Conservation (phyloP, 352 stramenopile species). For the Thraustochytrium sp. region DNA sequence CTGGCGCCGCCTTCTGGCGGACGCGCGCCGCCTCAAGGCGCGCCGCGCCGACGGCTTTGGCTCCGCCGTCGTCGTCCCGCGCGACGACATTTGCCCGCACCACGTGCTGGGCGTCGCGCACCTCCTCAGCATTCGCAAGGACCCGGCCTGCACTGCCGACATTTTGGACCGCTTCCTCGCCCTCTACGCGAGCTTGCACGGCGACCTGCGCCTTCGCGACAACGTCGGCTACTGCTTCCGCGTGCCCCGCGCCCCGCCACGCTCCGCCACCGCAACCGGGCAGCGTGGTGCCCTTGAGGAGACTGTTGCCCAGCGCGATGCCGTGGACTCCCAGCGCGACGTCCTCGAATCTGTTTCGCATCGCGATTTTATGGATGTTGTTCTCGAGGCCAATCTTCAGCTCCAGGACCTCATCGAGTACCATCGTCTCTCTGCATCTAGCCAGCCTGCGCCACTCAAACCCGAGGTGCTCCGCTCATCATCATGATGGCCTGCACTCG, state of each 20-base stretch:
- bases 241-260: background rate
- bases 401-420: background rate
- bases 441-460: no score
- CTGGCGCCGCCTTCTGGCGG: background rate
- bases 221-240: constrained; percentile 35
- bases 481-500: no score
- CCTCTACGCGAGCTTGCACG: constrained; percentile 4
- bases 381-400: constrained; percentile 7
- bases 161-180: background rate
- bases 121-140: constrained; percentile 27
- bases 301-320: background rate
- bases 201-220: constrained; percentile 5
- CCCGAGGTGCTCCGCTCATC: no score
- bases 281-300: no score
- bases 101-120: constrained; percentile 1
- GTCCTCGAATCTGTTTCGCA: background rate
- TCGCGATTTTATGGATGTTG: constrained; percentile 33
- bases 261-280: no score
- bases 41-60: background rate
- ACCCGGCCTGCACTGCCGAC: background rate
- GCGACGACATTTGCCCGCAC: constrained; percentile 20
- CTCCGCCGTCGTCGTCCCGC: background rate
- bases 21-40: background rate
- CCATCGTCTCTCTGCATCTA: background rate
- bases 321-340: background rate